Evolutionary conservation across 208 protist species (phyloP), one percentile per base, ranked within the genome.

Genomic region (Wallacemonas sp.): DNA sequence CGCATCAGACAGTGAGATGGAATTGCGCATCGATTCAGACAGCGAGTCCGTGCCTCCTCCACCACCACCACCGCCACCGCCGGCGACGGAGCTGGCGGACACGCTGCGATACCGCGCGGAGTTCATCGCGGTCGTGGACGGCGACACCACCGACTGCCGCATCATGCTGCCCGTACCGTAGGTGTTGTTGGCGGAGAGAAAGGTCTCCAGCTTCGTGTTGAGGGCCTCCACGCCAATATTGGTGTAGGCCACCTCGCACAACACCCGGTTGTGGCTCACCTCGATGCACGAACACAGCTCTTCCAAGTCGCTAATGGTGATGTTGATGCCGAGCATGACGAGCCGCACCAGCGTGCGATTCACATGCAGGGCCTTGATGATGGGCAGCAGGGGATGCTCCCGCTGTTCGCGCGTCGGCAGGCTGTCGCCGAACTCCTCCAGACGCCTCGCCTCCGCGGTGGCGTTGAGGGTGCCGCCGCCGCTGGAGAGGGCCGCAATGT

Each of bases 261-360:
- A 65, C 8, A 68, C 67, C 12, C 36, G 71, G 57, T 92, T 87
- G 26, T 73, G 65, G 64, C 81, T 83, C 23, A 69, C 49, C 67
- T 92, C 86, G 10, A 92, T 80, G 63, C 77, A 82, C 12, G 67
- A 65, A 64, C 86, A 92, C 11, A 92, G 70, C 67, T 89, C 81
- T 65, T 92, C 86, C 4, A 92, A 50, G 61, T 92, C 86, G 36
- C 76, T 76, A 22, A 76, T 76, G n/a, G 67, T 36, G 61, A 89
- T 80, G 50, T 80, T 79, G 29, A 92, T 63, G n/a, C 81, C 82
- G 0, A 84, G 38, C 65, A 86, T 79, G 46, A 82, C 50, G 22
- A 92, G 74, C 31, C 77, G 70, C 20, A 61, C 69, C 8, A 92
- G 62, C 0, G 71, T 70, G 39, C 76, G 67, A 50, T 89, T 89